phyloP scores from a whole-genome alignment of 305 asterid species.

The Nicotiana rustica region DNA sequence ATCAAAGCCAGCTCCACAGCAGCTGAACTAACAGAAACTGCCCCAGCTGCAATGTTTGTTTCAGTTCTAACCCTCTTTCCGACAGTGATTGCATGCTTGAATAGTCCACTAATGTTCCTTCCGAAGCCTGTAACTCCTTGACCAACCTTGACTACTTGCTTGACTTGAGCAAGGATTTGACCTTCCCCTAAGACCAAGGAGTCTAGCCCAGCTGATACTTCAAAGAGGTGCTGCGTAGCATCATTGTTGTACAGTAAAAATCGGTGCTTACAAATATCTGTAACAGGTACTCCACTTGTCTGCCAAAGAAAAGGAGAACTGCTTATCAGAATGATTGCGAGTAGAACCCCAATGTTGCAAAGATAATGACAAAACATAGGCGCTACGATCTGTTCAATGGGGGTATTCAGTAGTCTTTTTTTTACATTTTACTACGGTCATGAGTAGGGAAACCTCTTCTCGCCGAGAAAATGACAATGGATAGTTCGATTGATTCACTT shows the following conservation, averaged over 20 bases:
- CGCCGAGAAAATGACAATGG: neutral
- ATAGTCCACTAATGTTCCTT: slow-evolving; percentile 93
- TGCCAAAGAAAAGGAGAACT: slow-evolving; percentile 48
- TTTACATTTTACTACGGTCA: neutral
- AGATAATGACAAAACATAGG: neutral
- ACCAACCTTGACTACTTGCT: slow-evolving; percentile 94
- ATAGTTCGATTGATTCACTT: neutral
- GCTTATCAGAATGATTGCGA: slow-evolving; percentile 31
- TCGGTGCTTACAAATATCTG: slow-evolving; percentile 90
- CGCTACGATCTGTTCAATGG: neutral
- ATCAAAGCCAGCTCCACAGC: slow-evolving; percentile 93
- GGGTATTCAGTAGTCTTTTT: neutral
- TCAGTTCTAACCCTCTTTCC: slow-evolving; percentile 96
- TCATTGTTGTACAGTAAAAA: slow-evolving; percentile 85
- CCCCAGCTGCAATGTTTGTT: slow-evolving; percentile 94
- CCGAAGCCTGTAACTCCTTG: slow-evolving; percentile 94
- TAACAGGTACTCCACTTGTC: slow-evolving; percentile 87
- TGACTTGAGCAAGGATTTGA: slow-evolving; percentile 95
- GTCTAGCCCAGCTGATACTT: slow-evolving; percentile 96
- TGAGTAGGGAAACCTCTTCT: neutral
- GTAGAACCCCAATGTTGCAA: neutral
- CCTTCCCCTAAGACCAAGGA: slow-evolving; percentile 97
- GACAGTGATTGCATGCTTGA: slow-evolving; percentile 96
- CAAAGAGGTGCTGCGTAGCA: slow-evolving; percentile 93
- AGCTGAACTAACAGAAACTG: slow-evolving; percentile 98